A percentile compares a stretch with the other conserved stretches of the same genome.
phyloP scores from a whole-genome alignment of 2,329 filamentous ascomycete species.

The Byssochlamys sp. region DNA sequence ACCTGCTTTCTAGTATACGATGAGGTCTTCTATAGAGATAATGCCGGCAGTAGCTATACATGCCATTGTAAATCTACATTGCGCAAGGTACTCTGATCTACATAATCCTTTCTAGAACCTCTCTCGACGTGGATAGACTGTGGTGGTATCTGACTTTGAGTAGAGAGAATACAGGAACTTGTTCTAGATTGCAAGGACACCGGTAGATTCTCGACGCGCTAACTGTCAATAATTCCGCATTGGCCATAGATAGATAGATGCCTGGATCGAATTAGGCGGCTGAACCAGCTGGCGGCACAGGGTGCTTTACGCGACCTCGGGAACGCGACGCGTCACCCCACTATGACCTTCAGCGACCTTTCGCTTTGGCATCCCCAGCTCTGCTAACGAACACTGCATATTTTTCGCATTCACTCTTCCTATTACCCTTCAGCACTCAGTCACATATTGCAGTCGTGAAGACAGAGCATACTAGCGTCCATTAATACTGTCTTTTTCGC shows the following conservation, averaged over 20 bases:
- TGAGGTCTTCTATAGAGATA: not conserved
- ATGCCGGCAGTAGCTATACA: not conserved
- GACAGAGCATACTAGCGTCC: not conserved
- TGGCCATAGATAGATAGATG: not conserved
- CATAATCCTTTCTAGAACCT: too few relatives aligned
- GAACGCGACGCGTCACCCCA: slow-evolving; percentile 1
- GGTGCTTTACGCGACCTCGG: not conserved
- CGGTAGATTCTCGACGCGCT: not conserved
- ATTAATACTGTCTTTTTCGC: not conserved
- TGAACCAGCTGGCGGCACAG: not conserved
- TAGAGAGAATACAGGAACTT: too few relatives aligned
- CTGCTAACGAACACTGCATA: not conserved
- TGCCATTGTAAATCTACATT: too few relatives aligned
- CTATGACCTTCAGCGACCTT: slow-evolving; percentile 1
- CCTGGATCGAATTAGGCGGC: not conserved
- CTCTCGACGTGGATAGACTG: too few relatives aligned
- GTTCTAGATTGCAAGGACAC: too few relatives aligned
- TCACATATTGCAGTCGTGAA: not conserved
- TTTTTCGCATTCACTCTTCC: not conserved
- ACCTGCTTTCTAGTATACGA: not conserved
- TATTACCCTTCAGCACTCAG: not conserved
- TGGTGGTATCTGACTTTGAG: too few relatives aligned
- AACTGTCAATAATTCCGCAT: not conserved
- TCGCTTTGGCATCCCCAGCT: not conserved
- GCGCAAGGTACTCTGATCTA: too few relatives aligned